These are phyloP conservation scores for Annona cherimola DNA, from an alignment of 164 flowering plant species.

Conservation along the genomic window DNA sequence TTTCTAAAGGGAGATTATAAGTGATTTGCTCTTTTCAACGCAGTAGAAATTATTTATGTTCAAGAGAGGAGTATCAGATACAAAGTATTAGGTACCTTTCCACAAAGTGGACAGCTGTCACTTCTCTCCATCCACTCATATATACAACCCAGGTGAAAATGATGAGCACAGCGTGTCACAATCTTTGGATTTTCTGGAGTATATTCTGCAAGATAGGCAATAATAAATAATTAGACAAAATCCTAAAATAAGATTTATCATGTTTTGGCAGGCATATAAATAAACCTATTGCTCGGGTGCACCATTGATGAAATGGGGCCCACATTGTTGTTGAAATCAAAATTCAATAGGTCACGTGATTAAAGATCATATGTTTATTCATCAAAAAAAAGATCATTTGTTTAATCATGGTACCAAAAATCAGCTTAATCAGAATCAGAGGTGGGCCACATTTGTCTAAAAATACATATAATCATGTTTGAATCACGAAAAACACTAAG, in stretches of 20 bases:
- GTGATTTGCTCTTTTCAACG: background rate
- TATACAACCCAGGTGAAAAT: slow-evolving; percentile 74
- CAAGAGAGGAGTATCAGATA: background rate
- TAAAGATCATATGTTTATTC: too few relatives aligned
- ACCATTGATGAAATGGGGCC: too few relatives aligned
- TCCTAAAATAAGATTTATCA: background rate
- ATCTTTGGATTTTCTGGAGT: slow-evolving; percentile 68
- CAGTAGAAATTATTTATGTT: background rate
- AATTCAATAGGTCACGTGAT: too few relatives aligned
- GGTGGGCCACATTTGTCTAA: too few relatives aligned
- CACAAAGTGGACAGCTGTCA: slow-evolving; percentile 74
- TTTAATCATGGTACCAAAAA: too few relatives aligned
- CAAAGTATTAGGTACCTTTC: slow-evolving; percentile 45
- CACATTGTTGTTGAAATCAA: too few relatives aligned
- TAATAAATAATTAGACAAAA: slow-evolving; percentile 4
- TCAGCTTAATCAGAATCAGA: too few relatives aligned
- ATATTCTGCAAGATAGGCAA: slow-evolving; percentile 46
- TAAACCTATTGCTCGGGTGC: too few relatives aligned
- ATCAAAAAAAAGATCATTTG: too few relatives aligned
- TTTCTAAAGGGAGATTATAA: background rate
- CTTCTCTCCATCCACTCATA: slow-evolving; percentile 85
- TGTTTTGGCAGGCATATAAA: background rate
- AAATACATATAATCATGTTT: too few relatives aligned
- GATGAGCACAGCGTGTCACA: slow-evolving; percentile 54
- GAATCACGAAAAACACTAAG: too few relatives aligned